Conservation (phyloP, 164 flowering plant genomes). For the Stephania japonica region DNA sequence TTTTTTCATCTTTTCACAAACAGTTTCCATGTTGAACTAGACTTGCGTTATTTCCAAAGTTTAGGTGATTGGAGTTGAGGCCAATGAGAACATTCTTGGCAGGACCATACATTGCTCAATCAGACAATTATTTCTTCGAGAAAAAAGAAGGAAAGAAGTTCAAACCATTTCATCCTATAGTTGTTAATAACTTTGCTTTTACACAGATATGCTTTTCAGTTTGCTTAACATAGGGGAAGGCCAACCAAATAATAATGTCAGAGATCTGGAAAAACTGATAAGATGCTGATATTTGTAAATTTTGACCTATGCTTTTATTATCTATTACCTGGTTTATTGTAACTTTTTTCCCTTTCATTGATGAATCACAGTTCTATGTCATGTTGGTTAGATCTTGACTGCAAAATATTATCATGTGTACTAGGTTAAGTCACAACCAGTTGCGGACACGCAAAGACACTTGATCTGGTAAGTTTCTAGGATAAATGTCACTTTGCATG, state of each 20-base stretch:
- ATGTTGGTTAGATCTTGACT: conserved; percentile 5
- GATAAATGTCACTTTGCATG: conserved; percentile 4
- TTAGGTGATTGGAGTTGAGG: no score
- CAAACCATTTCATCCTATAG: not conserved
- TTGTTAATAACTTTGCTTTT: not conserved
- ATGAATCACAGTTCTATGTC: no score
- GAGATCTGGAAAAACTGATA: not conserved
- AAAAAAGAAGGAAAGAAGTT: no score
- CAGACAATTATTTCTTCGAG: no score
- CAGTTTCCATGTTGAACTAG: no score
- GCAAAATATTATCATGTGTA: conserved; percentile 5
- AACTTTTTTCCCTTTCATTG: not conserved
- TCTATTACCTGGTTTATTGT: not conserved
- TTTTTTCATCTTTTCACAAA: no score
- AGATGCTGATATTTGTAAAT: not conserved
- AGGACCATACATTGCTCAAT: no score
- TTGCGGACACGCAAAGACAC: conserved; percentile 46
- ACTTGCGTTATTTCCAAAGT: no score
- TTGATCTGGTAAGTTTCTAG: conserved; percentile 41
- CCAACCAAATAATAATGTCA: not conserved
- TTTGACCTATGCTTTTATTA: not conserved
- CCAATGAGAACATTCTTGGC: no score
- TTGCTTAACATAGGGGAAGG: not conserved
- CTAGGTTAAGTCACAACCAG: conserved; percentile 89
- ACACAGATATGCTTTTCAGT: not conserved